These are phyloP conservation scores for Farysia itapuensis DNA, from an alignment of 1,284 basidiomycete species.

Conservation along the genomic window DNA sequence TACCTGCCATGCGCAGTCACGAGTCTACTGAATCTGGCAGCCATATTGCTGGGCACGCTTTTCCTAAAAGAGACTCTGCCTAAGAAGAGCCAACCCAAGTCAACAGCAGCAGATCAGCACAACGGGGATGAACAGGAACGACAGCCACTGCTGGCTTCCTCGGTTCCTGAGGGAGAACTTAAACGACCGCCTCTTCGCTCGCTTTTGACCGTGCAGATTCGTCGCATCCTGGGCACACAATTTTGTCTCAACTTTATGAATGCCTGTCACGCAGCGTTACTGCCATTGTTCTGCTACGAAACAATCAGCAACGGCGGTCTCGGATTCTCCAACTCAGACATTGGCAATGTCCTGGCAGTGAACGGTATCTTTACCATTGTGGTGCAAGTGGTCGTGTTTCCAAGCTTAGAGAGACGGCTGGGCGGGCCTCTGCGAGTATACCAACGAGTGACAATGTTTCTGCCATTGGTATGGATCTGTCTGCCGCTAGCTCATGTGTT, in stretches of 20 bases:
- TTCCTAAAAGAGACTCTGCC: slow-evolving; percentile 59
- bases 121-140: not conserved
- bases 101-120: not conserved
- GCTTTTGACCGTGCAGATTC: slow-evolving; percentile 10
- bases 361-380: slow-evolving; percentile 38
- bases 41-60: slow-evolving; percentile 52
- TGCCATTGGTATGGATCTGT: slow-evolving; percentile 31
- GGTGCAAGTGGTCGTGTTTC: slow-evolving; percentile 38
- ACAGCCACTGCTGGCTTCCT: not conserved
- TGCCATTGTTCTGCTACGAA: slow-evolving; percentile 45
- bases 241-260: slow-evolving; percentile 40
- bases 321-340: slow-evolving; percentile 21
- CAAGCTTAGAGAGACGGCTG: slow-evolving; percentile 21
- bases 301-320: slow-evolving; percentile 33
- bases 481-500: slow-evolving; percentile 37
- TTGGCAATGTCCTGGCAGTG: slow-evolving; percentile 37
- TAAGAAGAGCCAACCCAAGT: not conserved
- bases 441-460: slow-evolving; percentile 9
- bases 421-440: slow-evolving; percentile 38
- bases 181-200: slow-evolving; percentile 8
- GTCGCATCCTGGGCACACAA: slow-evolving; percentile 44
- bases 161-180: not conserved
- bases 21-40: slow-evolving; percentile 49
- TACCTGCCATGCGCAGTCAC: slow-evolving; percentile 60
- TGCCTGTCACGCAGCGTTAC: slow-evolving; percentile 35